Conservation (phyloP, 2,329 filamentous ascomycete species). For the Aspergillus chevalieri region DNA sequence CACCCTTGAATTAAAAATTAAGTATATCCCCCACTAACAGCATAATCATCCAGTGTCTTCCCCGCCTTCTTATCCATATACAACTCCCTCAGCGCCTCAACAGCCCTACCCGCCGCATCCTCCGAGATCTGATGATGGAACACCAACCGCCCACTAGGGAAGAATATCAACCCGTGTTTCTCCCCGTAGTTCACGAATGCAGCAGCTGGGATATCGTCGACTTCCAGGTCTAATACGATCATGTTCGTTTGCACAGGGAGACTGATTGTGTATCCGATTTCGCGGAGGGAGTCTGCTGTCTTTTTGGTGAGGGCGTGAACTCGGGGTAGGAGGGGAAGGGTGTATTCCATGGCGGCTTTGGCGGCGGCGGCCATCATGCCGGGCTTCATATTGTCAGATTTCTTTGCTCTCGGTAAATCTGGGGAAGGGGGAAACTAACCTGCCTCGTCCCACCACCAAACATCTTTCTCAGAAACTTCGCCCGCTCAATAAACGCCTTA, state of each 20-base stretch:
- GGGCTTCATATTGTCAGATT: constrained; percentile 11
- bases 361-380: constrained; percentile 26
- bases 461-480: constrained; percentile 26
- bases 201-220: constrained; percentile 12
- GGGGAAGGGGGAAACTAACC: constrained; percentile 4
- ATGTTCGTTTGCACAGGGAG: constrained; percentile 24
- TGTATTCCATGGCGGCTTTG: constrained; percentile 15
- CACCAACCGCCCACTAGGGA: constrained; percentile 17
- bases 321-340: constrained; percentile 15
- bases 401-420: background rate
- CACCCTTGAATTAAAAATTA: too few relatives aligned
- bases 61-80: constrained; percentile 7
- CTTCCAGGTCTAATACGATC: constrained; percentile 19
- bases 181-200: constrained; percentile 16
- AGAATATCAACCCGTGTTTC: constrained; percentile 14
- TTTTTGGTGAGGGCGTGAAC: constrained; percentile 17
- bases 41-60: background rate
- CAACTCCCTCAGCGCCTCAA: constrained; percentile 14
- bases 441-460: constrained; percentile 29
- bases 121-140: constrained; percentile 24
- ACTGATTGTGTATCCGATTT: constrained; percentile 16
- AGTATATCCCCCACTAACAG: constrained; percentile 1
- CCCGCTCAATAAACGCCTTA: constrained; percentile 21
- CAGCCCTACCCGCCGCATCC: constrained; percentile 13
- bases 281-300: constrained; percentile 14